These are phyloP conservation scores for Aspergillus baeticus DNA, from an alignment of 495 filamentous ascomycete species.

Conservation along the genomic window DNA sequence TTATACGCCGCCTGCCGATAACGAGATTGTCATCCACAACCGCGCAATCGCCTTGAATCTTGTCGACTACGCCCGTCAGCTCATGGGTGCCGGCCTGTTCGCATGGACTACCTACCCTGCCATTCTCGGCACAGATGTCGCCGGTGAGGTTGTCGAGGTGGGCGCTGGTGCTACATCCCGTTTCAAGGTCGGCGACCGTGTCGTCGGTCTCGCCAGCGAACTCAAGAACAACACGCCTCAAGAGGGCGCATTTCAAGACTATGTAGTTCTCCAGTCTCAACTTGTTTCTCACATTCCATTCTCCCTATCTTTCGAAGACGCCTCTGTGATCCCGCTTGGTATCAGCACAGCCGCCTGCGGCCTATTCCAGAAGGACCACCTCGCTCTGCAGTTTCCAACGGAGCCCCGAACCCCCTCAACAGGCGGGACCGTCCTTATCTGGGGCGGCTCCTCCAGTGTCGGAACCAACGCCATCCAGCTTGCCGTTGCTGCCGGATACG, in stretches of 20 bases:
- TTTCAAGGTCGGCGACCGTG: constrained; percentile 27
- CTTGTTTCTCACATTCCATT: background rate
- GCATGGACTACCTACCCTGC: constrained; percentile 6
- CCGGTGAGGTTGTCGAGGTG: constrained; percentile 33
- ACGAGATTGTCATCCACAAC: background rate
- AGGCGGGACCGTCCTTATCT: constrained; percentile 50
- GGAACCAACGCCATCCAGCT: constrained; percentile 61
- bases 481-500: constrained; percentile 53
- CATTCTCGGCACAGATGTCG: constrained; percentile 42
- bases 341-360: constrained; percentile 51
- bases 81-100: background rate
- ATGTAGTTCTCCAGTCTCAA: constrained; percentile 8
- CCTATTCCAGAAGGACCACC: constrained; percentile 45
- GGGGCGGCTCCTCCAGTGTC: constrained; percentile 58
- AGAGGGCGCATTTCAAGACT: constrained; percentile 28
- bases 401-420: constrained; percentile 19
- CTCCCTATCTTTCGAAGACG: constrained; percentile 18
- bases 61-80: background rate
- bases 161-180: constrained; percentile 23
- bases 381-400: constrained; percentile 43
- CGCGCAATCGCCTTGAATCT: background rate
- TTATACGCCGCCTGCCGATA: background rate
- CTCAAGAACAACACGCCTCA: constrained; percentile 5
- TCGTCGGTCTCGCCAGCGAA: constrained; percentile 16
- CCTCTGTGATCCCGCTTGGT: constrained; percentile 42